These are phyloP conservation scores for Helenozyma baotianmanensis DNA, from an alignment of 805 yeast genomes.

Conservation along the genomic window DNA sequence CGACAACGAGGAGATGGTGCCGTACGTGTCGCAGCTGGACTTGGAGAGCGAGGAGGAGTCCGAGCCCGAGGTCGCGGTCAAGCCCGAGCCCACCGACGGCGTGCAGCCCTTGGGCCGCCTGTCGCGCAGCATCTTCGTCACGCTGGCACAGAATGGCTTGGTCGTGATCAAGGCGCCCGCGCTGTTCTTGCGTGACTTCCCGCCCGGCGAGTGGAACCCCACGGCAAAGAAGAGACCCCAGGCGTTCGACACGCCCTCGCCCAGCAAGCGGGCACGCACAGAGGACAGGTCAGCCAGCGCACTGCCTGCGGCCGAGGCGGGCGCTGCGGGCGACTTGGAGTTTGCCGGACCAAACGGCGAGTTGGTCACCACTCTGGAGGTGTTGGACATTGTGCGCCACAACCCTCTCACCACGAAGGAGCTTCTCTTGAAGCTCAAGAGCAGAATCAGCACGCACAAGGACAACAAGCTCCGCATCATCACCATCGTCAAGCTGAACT, in stretches of 20 bases:
- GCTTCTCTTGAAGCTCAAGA: conserved; percentile 55
- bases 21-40: conserved; percentile 56
- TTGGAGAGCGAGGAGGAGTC: conserved; percentile 63
- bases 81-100: conserved; percentile 29
- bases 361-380: conserved; percentile 68
- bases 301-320: conserved; percentile 9
- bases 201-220: conserved; percentile 85
- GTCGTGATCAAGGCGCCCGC: conserved; percentile 64
- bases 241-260: conserved; percentile 19
- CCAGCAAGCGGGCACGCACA: conserved; percentile 36
- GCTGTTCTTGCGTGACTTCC: conserved; percentile 59
- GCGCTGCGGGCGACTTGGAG: conserved; percentile 23
- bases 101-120: conserved; percentile 3
- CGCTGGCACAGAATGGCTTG: conserved; percentile 32
- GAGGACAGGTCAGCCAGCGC: conserved; percentile 20
- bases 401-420: conserved; percentile 60
- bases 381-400: conserved; percentile 54
- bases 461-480: conserved; percentile 62
- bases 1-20: conserved; percentile 77
- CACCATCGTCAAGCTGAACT: conserved; percentile 50
- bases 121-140: conserved; percentile 17
- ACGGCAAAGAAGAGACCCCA: conserved; percentile 36
- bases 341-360: conserved; percentile 35
- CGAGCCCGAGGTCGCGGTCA: conserved; percentile 28
- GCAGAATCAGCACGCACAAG: conserved; percentile 58